Percentiles rank a stretch among this genome's conserved stretches.
phyloP scores from a whole-genome alignment of 495 filamentous ascomycete genomes.

The Aspergillus indologenus region DNA sequence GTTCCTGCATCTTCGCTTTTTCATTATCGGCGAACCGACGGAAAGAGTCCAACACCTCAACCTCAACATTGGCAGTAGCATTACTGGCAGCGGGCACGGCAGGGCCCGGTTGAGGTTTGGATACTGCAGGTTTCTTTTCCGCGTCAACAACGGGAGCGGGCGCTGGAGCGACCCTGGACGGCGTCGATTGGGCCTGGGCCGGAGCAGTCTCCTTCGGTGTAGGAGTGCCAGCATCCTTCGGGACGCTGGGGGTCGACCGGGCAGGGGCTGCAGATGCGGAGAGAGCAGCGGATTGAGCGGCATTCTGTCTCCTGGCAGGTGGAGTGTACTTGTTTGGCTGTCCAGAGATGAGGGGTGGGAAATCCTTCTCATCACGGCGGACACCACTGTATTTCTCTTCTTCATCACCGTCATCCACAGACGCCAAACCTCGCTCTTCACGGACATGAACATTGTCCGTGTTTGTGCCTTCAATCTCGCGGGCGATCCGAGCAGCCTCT shows the following conservation, averaged over 20 bases:
- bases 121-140: constrained; percentile 35
- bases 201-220: constrained; percentile 31
- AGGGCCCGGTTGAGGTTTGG: constrained; percentile 18
- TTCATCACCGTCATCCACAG: constrained; percentile 71
- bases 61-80: constrained; percentile 73
- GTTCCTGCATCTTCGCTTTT: constrained; percentile 68
- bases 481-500: constrained; percentile 76
- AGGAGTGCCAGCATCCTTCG: constrained; percentile 23
- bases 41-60: constrained; percentile 74
- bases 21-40: constrained; percentile 77
- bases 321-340: constrained; percentile 82
- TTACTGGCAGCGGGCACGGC: constrained; percentile 43
- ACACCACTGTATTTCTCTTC: constrained; percentile 97
- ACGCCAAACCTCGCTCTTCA: constrained; percentile 78
- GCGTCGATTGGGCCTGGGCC: constrained; percentile 33
- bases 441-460: constrained; percentile 74
- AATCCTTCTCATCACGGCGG: constrained; percentile 62
- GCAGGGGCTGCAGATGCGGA: constrained; percentile 61
- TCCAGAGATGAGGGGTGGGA: constrained; percentile 62
- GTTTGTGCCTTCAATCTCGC: constrained; percentile 77
- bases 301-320: constrained; percentile 77
- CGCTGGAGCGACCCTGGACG: constrained; percentile 16
- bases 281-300: constrained; percentile 62
- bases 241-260: constrained; percentile 21
- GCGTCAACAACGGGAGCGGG: constrained; percentile 24